phyloP scores from a whole-genome alignment of 331 rosid genomes.

The Rhamnella rubrinervis region DNA sequence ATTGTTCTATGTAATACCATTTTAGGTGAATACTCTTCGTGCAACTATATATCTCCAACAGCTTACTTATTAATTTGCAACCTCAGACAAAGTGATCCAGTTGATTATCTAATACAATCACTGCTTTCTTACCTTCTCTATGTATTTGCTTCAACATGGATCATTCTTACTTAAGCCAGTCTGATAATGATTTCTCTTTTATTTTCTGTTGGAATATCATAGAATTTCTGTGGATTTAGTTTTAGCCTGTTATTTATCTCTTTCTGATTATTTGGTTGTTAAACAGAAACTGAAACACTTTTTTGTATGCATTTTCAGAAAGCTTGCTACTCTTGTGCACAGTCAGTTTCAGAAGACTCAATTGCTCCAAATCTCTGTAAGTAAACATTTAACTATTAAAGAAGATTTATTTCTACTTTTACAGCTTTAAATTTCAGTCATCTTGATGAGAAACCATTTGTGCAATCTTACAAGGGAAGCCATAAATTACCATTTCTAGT shows the following conservation, averaged over 20 bases:
- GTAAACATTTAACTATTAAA: slow-evolving; percentile 24
- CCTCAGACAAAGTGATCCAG: too few relatives aligned
- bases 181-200: not conserved
- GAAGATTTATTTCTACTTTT: slow-evolving; percentile 18
- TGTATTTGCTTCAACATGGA: too few relatives aligned
- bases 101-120: too few relatives aligned
- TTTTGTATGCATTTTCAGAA: slow-evolving; percentile 57
- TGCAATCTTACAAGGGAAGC: not conserved
- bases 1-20: too few relatives aligned
- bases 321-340: slow-evolving; percentile 84
- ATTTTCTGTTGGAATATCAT: not conserved
- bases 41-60: too few relatives aligned
- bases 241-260: not conserved
- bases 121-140: too few relatives aligned
- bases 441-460: not conserved
- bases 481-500: not conserved
- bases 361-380: slow-evolving; percentile 89
- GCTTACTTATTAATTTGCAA: too few relatives aligned
- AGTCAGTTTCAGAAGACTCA: slow-evolving; percentile 69
- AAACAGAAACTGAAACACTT: not conserved
- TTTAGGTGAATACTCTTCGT: too few relatives aligned
- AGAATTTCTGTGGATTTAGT: not conserved
- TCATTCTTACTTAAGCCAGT: not conserved
- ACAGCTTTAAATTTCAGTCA: slow-evolving; percentile 3
- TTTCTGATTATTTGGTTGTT: not conserved